Percentiles rank a stretch among this genome's conserved stretches.
Evolutionary conservation across 2,329 filamentous ascomycete genomes (phyloP).

Genomic region (Curvularia hawaiiensis): DNA sequence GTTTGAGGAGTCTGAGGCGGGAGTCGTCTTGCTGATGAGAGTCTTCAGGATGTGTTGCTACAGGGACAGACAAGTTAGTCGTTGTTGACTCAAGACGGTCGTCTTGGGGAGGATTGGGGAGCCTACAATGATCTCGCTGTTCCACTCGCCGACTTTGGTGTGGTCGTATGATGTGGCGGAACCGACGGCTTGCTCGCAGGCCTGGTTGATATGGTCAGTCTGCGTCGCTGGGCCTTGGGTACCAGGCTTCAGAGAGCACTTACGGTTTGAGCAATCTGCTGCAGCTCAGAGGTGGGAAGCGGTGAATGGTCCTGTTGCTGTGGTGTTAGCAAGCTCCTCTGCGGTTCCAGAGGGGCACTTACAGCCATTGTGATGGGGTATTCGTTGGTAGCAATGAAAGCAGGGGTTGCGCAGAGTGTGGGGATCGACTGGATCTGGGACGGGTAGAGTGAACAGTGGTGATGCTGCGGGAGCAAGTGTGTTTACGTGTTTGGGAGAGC

Average conservation of each 20-base stretch:
- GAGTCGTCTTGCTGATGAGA: constrained; percentile 75
- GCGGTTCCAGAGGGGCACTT: constrained; percentile 8
- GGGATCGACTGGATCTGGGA: constrained; percentile 12
- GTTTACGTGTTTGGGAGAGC: constrained; percentile 12
- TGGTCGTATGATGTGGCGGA: constrained; percentile 84
- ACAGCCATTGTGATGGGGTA: constrained; percentile 34
- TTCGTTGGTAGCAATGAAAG: constrained; percentile 21
- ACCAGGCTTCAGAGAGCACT: not conserved
- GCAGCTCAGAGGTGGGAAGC: constrained; percentile 40
- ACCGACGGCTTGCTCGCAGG: constrained; percentile 79
- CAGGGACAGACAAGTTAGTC: constrained; percentile 28
- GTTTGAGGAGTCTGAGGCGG: constrained; percentile 51
- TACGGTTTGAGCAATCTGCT: constrained; percentile 39
- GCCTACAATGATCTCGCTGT: constrained; percentile 87
- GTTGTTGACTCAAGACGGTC: not conserved
- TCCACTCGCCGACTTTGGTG: constrained; percentile 83
- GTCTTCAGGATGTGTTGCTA: constrained; percentile 78
- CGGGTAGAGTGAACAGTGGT: not conserved
- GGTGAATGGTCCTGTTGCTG: constrained; percentile 28
- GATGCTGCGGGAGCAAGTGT: constrained; percentile 2
- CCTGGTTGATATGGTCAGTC: constrained; percentile 57
- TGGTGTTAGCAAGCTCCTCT: constrained; percentile 3
- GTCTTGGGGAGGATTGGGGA: not conserved
- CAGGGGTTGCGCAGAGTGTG: not conserved
- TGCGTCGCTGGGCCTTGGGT: not conserved